Conservation (phyloP, 2,329 filamentous ascomycete species). For the Coniochaeta sp. region DNA sequence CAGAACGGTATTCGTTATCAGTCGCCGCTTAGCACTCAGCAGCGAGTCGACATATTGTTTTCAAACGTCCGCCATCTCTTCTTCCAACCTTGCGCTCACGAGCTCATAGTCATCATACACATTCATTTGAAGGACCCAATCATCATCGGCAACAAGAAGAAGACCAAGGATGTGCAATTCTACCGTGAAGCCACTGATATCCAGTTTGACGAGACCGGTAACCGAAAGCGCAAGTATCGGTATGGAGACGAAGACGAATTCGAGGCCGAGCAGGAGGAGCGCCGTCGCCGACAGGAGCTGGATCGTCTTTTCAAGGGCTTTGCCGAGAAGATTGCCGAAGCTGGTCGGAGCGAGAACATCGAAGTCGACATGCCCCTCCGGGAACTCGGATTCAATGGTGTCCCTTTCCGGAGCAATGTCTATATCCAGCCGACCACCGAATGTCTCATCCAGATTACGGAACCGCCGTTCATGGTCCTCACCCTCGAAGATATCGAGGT, state of each 20-base stretch:
- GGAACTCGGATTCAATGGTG: slow-evolving; percentile 93
- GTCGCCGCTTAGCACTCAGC: slow-evolving; percentile 70
- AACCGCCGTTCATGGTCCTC: slow-evolving; percentile 93
- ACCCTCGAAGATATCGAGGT: slow-evolving; percentile 95
- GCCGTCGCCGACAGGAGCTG: slow-evolving; percentile 80
- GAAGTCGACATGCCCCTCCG: slow-evolving; percentile 96
- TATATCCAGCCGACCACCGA: slow-evolving; percentile 95
- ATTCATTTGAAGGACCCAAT: slow-evolving; percentile 97
- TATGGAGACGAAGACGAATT: slow-evolving; percentile 99
- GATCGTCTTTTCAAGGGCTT: slow-evolving; percentile 95
- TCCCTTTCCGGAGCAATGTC: slow-evolving; percentile 91
- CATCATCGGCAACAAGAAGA: slow-evolving; percentile 93
- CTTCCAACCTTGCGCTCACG: slow-evolving; percentile 95
- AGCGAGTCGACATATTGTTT: slow-evolving; percentile 89
- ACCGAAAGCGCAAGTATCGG: slow-evolving; percentile 93
- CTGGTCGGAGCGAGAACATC: slow-evolving; percentile 81
- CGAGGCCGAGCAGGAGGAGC: slow-evolving; percentile 95
- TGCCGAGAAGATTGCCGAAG: slow-evolving; percentile 94
- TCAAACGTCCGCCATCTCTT: slow-evolving; percentile 98
- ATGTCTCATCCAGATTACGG: slow-evolving; percentile 92
- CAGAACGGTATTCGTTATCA: slow-evolving; percentile 97
- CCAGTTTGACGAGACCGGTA: slow-evolving; percentile 97
- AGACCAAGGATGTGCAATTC: slow-evolving; percentile 98
- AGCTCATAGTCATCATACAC: slow-evolving; percentile 96
- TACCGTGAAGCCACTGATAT: slow-evolving; percentile 97